Evolutionary conservation across 495 filamentous ascomycete species (phyloP), one percentile per base, ranked within the genome.

Genomic region (Pyrenula aspistea): DNA sequence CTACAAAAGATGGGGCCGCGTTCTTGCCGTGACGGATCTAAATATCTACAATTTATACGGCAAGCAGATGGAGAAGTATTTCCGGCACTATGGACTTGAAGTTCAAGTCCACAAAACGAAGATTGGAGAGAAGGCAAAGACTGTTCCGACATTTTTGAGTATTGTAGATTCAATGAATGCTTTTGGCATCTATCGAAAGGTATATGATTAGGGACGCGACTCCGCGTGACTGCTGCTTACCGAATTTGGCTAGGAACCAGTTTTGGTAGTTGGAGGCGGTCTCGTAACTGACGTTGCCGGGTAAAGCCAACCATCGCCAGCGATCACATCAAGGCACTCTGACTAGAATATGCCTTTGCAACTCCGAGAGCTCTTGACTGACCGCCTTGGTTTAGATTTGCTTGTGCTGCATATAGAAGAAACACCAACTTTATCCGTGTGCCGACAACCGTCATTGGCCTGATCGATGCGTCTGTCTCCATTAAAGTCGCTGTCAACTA

Each of bases 401-500:
- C 83, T 10, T 81, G 78, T 64, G 76, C 77, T 47, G 68, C 77
- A 2, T 81, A 81, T 62, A 70, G 77, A 48, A 68, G 77, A 56
- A 77, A 74, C 58, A 79, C 78, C 49, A 77, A 76, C 56, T 80
- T 73, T 70, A 80, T 80, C 58, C 69, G 67, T 52, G 68, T 85
- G 31, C 83, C 83, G 3, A 85, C 83, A 2, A 85, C 83, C 0
- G 74, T 84, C 56, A 83, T 85, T 62, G 82, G 83, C 24, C 66
- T 86, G 55, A 85, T 86, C 56, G 83, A 85, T 62, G 83, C 83
- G 2, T 81, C 77, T 1, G 82, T 85, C 49, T 79, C 74, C 42
- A 84, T 85, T 65, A 84, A 83, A 59, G 78, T 83, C 12, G 81
- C 79, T 22, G 82, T 87, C 55, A 86, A 86, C 66, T 79, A 85